Conservation (phyloP, 257 asterid genomes). For the Gentiana dahurica region DNA sequence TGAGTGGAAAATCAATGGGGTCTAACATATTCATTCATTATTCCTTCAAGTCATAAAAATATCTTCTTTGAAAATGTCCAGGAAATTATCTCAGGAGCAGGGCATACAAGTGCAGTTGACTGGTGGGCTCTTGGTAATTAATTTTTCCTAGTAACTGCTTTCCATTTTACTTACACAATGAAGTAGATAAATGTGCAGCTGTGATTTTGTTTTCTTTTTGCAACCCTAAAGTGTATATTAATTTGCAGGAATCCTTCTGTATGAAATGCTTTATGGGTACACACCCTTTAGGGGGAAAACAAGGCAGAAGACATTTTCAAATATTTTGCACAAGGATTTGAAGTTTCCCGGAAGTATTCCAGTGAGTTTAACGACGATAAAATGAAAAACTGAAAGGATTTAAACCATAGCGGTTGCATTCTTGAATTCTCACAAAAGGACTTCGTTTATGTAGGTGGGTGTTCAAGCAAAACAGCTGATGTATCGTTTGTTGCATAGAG, state of each 20-base stretch:
- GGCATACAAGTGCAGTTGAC: constrained; percentile 96
- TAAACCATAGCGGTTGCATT: too few relatives aligned
- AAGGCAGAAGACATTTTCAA: constrained; percentile 90
- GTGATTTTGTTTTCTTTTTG: too few relatives aligned
- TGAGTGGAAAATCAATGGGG: not conserved
- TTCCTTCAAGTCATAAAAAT: not conserved
- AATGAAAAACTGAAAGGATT: too few relatives aligned
- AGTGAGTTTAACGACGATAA: constrained; percentile 22
- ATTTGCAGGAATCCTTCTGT: constrained; percentile 66
- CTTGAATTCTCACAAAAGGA: too few relatives aligned
- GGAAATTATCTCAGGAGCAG: constrained; percentile 96
- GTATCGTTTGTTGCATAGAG: constrained; percentile 80
- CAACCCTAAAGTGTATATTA: not conserved
- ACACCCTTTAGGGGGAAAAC: constrained; percentile 98
- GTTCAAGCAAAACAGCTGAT: constrained; percentile 83
- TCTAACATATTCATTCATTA: not conserved
- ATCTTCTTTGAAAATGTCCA: constrained; percentile 15
- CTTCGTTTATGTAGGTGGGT: constrained; percentile 48
- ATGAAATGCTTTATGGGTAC: constrained; percentile 92
- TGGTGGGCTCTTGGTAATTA: constrained; percentile 99
- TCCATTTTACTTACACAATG: too few relatives aligned
- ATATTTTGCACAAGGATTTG: constrained; percentile 80
- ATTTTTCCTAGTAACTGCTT: constrained; percentile 1
- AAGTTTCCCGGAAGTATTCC: constrained; percentile 80
- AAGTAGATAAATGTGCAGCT: too few relatives aligned